Evolutionary conservation across 352 stramenopile genomes (phyloP), one percentile per base, ranked within the genome.

Genomic region (Labyrinthula sp.): DNA sequence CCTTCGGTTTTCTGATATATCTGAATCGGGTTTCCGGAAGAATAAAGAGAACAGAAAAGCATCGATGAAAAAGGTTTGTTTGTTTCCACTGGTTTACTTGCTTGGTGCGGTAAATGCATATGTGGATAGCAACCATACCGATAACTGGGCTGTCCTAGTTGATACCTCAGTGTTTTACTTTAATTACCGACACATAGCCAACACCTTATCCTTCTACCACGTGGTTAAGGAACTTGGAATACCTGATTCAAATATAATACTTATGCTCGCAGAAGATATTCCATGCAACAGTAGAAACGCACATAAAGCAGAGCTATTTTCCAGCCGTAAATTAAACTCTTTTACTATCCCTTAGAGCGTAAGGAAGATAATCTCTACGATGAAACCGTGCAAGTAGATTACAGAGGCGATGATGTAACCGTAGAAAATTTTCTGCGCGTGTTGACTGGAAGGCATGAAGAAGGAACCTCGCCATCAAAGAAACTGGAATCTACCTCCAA

Each of bases 201-300:
- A 95, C 64, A 78, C 78, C 34, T 63, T 94, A 26, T 85, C 75
- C 29, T 68, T 95, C 20, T 93, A 94, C 45, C 68, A 89, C 57
- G 76, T 81, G 4, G 70, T 93, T 7, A 87, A 88, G 60, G 61
- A 72, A 15, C 68, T 89, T 4, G 82, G 81, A 1, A 83, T 93
- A 38, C 75, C 78, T 0, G 82, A 95, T 54, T 86, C 77, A 35
- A 82, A 93, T 62, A 93, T 95, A 59, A 80, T 89, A 45, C 56
- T 94, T 26, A 81, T 93, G 79, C 66, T 94, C n/a, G 82, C 79
- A 1, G 81, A 94, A 63, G 80, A 94, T 72, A 89, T 91, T 64
- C 75, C 77, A 9, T 89, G 77, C 67, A 87, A 89, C 47, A 60
- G 73, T 15, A 65, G 74, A 37, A 89, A 89, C 48, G 79, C 75